phyloP scores from a whole-genome alignment of 306 rosid species.

The Biancaea sappan region DNA sequence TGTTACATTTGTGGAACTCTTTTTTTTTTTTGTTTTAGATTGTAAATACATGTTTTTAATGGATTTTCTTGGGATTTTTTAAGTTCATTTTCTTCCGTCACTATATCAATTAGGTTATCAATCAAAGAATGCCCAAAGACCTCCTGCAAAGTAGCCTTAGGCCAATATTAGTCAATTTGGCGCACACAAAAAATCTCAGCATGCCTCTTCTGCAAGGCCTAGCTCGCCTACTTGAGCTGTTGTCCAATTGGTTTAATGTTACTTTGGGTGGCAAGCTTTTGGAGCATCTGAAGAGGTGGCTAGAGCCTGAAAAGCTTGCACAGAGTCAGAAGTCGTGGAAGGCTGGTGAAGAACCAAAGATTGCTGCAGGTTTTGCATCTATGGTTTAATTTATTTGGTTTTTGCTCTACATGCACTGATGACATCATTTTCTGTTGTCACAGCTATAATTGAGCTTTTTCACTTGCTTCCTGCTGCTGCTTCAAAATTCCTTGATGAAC shows the following conservation, averaged over 20 bases:
- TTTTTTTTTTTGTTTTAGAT: conserved; percentile 10
- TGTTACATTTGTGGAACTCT: conserved; percentile 4
- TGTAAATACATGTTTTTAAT: conserved; percentile 21
- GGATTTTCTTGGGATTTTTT: conserved; percentile 16
- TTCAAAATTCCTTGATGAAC: conserved; percentile 94
- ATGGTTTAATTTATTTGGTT: conserved; percentile 32
- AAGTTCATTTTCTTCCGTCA: conserved; percentile 21
- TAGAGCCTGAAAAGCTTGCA: conserved; percentile 98
- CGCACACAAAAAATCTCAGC: conserved; percentile 92
- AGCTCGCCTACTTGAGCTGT: conserved; percentile 93
- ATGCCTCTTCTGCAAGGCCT: conserved; percentile 99
- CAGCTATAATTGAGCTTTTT: conserved; percentile 99
- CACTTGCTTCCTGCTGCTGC: conserved; percentile 98
- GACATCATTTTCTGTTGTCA: conserved; percentile 36
- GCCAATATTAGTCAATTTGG: conserved; percentile 95
- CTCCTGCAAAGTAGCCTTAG: conserved; percentile 96
- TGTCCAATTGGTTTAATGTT: conserved; percentile 98
- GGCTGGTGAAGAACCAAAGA: conserved; percentile 99
- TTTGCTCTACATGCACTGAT: conserved; percentile 33
- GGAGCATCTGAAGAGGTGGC: conserved; percentile 98
- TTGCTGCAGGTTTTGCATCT: conserved; percentile 83
- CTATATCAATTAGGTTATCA: conserved; percentile 70
- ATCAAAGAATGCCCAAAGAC: conserved; percentile 98
- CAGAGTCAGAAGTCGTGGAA: conserved; percentile 96
- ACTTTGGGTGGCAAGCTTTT: conserved; percentile 90